phyloP scores from a whole-genome alignment of 768 basidiomycete species.

The Russula vinacea region DNA sequence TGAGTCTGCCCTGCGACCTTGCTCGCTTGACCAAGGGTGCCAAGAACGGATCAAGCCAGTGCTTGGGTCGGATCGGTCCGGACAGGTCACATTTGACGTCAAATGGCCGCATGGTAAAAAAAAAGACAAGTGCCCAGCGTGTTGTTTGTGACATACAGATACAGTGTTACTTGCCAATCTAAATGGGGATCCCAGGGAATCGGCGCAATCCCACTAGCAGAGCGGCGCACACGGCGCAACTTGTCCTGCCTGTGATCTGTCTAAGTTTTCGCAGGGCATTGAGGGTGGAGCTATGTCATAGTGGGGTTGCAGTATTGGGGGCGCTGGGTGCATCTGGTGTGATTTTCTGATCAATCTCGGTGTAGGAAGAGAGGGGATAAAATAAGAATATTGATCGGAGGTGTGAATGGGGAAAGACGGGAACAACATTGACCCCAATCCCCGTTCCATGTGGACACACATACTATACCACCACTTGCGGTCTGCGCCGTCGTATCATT shows the following conservation, averaged over 20 bases:
- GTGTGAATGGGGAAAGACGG: neutral
- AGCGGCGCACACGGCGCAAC: neutral
- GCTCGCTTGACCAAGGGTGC: neutral
- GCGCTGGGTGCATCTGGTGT: neutral
- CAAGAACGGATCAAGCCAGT: neutral
- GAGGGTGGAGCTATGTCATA: neutral
- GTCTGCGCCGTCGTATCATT: neutral
- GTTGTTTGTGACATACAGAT: neutral
- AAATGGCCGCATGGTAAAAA: too few species aligned
- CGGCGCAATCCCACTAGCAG: neutral
- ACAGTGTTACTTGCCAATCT: constrained; percentile 2
- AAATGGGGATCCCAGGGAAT: neutral
- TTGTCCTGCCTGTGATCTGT: neutral
- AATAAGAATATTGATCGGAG: neutral
- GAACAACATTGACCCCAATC: neutral
- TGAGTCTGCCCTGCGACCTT: neutral
- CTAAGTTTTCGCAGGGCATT: neutral
- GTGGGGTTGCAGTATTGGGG: neutral
- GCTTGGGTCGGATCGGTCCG: constrained; percentile 15
- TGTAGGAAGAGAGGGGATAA: neutral
- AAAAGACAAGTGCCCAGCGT: neutral
- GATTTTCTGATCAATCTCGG: constrained; percentile 13
- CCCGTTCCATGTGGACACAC: neutral
- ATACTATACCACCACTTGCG: neutral
- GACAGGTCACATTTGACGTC: neutral